Base-by-base conservation (phyloP, 306 rosid genomes). In the Ormosia emarginata region DNA sequence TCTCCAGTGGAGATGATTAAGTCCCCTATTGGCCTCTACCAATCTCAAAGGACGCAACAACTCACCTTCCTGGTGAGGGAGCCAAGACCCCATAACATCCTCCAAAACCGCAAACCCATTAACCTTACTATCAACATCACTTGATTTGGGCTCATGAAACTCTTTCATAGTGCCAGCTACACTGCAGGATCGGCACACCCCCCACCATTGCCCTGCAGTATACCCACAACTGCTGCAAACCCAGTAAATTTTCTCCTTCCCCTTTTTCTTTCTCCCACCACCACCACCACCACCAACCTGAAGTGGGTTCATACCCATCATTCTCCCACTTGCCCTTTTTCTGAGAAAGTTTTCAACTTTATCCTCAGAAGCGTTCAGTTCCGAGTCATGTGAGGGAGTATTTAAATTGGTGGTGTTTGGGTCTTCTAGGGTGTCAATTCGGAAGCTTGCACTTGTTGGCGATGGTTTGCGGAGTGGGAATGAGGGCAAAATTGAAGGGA, bases 191-290 rank as follows among this genome's bases (percentile, higher is more conserved):
- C 90, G 78, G 71, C 98, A 95, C 69, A 70, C 71, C 3, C 97
- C 98, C 97, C 93, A 89, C 98, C 98, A 95, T 80, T 95, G 97
- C 50, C 93, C 94, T 11, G 89, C 29, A 11, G 81, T 43, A 72
- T 91, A 79, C 68, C 98, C 98, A 77, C 98, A 95, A 81, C 81
- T 47, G 29, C 89, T 50, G 78, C 98, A 95, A 43, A 94, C 97
- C 94, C 95, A 94, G 43, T 81, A n/a, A n/a, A n/a, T n/a, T n/a
- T n/a, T n/a, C n/a, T n/a, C n/a, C n/a, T n/a, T n/a, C n/a, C n/a
- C n/a, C n/a, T n/a, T n/a, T n/a, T n/a, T n/a, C n/a, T n/a, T n/a
- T n/a, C n/a, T n/a, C n/a, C n/a, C n/a, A n/a, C n/a, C n/a, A n/a
- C n/a, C n/a, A n/a, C n/a, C n/a, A n/a, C n/a, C n/a, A n/a, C n/a